These are phyloP conservation scores for Fusarium nanum DNA, from an alignment of 2,329 filamentous ascomycete genomes.

Conservation along the genomic window DNA sequence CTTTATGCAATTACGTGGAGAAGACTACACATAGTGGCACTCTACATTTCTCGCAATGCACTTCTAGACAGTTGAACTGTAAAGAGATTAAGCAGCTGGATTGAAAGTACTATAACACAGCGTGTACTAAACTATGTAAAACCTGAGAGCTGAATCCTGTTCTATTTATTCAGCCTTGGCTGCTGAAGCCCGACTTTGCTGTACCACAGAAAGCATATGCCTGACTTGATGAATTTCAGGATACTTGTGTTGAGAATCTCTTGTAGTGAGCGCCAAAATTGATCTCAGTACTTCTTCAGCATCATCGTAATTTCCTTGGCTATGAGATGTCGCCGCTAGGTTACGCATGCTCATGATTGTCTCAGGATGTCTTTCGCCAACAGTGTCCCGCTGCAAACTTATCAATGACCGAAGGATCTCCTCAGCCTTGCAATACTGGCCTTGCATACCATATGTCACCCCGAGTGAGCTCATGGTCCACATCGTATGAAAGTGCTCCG, in stretches of 20 bases:
- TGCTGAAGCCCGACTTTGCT: neutral
- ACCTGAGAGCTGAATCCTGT: too few species aligned
- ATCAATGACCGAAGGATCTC: neutral
- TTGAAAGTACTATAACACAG: too few species aligned
- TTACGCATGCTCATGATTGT: neutral
- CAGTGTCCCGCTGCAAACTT: neutral
- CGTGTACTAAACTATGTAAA: too few species aligned
- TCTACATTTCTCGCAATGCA: too few species aligned
- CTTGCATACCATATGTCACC: neutral
- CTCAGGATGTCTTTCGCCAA: neutral
- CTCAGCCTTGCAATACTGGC: neutral
- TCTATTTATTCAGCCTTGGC: too few species aligned
- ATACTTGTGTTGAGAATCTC: neutral
- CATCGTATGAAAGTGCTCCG: neutral
- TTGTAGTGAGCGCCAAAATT: neutral
- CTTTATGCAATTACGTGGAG: too few species aligned
- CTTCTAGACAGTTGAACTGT: too few species aligned
- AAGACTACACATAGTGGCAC: too few species aligned
- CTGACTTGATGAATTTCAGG: neutral
- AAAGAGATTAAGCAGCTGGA: too few species aligned
- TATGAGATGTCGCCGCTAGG: neutral
- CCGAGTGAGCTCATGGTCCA: neutral
- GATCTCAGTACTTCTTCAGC: neutral
- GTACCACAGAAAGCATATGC: neutral
- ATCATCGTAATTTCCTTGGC: neutral